Base-by-base conservation (phyloP, 305 asterid species). In the Coffea humblotiana region DNA sequence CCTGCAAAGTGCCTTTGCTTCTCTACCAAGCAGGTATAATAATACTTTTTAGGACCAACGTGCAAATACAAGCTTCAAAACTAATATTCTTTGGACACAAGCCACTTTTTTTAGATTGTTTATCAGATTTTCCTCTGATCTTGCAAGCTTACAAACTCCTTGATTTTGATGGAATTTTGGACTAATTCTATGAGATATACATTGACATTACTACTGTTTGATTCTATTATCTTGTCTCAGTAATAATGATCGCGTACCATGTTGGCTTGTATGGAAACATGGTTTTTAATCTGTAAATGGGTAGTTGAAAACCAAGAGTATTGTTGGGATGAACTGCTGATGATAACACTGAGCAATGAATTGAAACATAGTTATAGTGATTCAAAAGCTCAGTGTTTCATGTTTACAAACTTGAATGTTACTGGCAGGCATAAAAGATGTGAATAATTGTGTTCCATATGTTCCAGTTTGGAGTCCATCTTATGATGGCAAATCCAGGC, bases 1-100 rank as follows among this genome's bases (percentile, higher is more conserved):
- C 79, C 12, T 93, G 48, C 88, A 81, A 71, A 89, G 83, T 72
- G 89, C 91, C 54, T 78, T 86, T 83, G 84, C 86, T 80, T 85
- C 97, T 82, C 93, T 93, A 61, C 98, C 97, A 73, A 93, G 97
- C 95, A 93, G 97, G 97, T 91, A 79, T 23, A 25, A 48, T 78
- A 82, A 40, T 40, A 5, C 4, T 40, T 40, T 40, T 5, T 71
- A 70, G 71, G 52, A 45, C 49, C 78, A 32, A 32, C 32, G 32
- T 40, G 43, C 43, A 3, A 3, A 5, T 4, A 40, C 43, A 40
- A 40, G 43, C 5, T 71, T 32, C 2, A 21, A 40, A 40, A 40
- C 43, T 40, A 40, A 5, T 3, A 40, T 40, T 5, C 43, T 40
- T 5, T 40, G 43, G 43, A 40, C 6, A 5, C 43, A 3, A 5